phyloP scores from a whole-genome alignment of 208 protist species.

The Phytomonas serpens region DNA sequence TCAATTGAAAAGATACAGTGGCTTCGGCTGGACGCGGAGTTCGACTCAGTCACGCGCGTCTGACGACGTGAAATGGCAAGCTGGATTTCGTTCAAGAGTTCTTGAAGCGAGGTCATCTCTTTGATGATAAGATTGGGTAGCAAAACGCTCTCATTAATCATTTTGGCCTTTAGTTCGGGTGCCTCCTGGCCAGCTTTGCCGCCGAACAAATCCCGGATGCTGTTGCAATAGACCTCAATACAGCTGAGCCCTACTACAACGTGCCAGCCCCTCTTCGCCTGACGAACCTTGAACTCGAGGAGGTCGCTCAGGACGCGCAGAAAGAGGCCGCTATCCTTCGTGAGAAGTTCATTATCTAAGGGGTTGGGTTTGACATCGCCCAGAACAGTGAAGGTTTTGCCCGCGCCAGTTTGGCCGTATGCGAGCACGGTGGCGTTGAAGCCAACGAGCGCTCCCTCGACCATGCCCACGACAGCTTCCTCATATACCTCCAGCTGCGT shows the following conservation, averaged over 20 bases:
- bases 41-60: slow-evolving; percentile 74
- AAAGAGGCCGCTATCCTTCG: slow-evolving; percentile 80
- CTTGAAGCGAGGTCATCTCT: slow-evolving; percentile 53
- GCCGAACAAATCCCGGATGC: slow-evolving; percentile 78
- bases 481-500: slow-evolving; percentile 89
- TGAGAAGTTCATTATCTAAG: slow-evolving; percentile 64
- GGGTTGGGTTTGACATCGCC: slow-evolving; percentile 60
- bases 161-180: slow-evolving; percentile 69
- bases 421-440: slow-evolving; percentile 74
- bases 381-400: slow-evolving; percentile 86
- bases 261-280: slow-evolving; percentile 58
- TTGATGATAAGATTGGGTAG: slow-evolving; percentile 61
- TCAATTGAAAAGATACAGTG: slow-evolving; percentile 91
- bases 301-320: slow-evolving; percentile 81
- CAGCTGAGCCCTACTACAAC: slow-evolving; percentile 75
- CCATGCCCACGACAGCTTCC: slow-evolving; percentile 68
- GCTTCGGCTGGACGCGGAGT: slow-evolving; percentile 83
- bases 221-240: slow-evolving; percentile 86
- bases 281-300: slow-evolving; percentile 52
- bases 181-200: slow-evolving; percentile 33
- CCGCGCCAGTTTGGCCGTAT: slow-evolving; percentile 90
- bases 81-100: slow-evolving; percentile 65
- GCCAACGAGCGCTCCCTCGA: slow-evolving; percentile 75
- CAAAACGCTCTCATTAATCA: slow-evolving; percentile 62
- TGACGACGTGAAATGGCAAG: slow-evolving; percentile 53